Evolutionary conservation across 2,329 filamentous ascomycete genomes (phyloP).

Genomic region (Pseudogymnoascus sp.): DNA sequence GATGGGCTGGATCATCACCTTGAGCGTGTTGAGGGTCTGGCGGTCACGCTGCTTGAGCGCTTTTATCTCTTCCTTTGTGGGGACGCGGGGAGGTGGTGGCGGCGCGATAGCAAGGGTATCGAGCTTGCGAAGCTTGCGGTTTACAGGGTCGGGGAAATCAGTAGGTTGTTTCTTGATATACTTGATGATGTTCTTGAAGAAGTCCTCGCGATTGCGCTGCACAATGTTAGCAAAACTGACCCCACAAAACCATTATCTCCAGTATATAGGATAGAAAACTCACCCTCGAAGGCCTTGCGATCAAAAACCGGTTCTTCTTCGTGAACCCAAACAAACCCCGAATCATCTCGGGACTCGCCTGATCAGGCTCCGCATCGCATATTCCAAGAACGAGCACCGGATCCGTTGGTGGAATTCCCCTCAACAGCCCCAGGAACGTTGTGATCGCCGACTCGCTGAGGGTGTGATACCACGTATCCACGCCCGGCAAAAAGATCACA

Average conservation of each 20-base stretch:
- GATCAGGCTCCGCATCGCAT: conserved; percentile 58
- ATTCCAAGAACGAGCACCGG: conserved; percentile 84
- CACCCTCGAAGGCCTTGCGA: conserved; percentile 58
- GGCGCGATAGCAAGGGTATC: conserved; percentile 70
- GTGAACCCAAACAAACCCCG: conserved; percentile 81
- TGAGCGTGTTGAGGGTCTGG: conserved; percentile 75
- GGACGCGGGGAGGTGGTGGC: conserved; percentile 55
- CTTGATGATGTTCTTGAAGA: conserved; percentile 65
- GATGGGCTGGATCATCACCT: conserved; percentile 82
- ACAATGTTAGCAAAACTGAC: conserved; percentile 23
- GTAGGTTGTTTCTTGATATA: conserved; percentile 72
- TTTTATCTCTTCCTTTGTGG: conserved; percentile 72
- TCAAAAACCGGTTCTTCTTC: conserved; percentile 63
- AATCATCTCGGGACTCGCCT: conserved; percentile 56
- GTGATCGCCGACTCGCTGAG: conserved; percentile 58
- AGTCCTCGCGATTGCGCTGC: conserved; percentile 60
- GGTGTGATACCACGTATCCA: conserved; percentile 73
- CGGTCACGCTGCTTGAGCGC: conserved; percentile 75
- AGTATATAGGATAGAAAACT: conserved; percentile 23
- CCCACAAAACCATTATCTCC: not conserved
- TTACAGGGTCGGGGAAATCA: conserved; percentile 80
- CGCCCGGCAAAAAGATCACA: conserved; percentile 86
- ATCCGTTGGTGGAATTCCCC: conserved; percentile 79
- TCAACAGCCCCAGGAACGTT: conserved; percentile 75
- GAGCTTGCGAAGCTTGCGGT: conserved; percentile 78